Percentiles rank a stretch among this genome's conserved stretches.
phyloP scores from a whole-genome alignment of 2,329 filamentous ascomycete genomes.

The Coleophoma cylindrospora region DNA sequence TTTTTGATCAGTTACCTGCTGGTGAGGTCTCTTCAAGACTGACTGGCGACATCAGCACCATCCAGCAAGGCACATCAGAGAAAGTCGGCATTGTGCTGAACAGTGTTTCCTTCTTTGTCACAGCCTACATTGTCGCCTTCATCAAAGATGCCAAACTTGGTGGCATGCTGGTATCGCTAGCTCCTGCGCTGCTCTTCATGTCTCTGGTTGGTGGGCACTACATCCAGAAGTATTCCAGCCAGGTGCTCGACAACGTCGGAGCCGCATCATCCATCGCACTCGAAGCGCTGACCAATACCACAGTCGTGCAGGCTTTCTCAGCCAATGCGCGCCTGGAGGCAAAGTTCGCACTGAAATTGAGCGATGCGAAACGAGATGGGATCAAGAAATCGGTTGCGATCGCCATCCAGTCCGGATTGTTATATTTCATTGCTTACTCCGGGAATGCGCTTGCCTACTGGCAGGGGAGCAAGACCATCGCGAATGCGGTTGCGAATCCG shows the following conservation, averaged over 20 bases:
- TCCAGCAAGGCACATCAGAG: slow-evolving; percentile 52
- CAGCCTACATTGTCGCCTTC: slow-evolving; percentile 53
- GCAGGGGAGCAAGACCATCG: slow-evolving; percentile 47
- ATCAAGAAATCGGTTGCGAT: slow-evolving; percentile 43
- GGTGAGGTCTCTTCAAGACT: slow-evolving; percentile 45
- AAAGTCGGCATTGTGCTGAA: slow-evolving; percentile 53
- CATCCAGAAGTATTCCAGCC: slow-evolving; percentile 35
- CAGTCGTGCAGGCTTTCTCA: slow-evolving; percentile 46
- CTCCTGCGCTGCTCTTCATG: slow-evolving; percentile 30
- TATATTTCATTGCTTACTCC: slow-evolving; percentile 52
- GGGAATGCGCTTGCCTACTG: slow-evolving; percentile 54
- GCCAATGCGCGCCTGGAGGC: slow-evolving; percentile 42
- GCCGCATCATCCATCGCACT: slow-evolving; percentile 47
- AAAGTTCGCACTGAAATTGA: slow-evolving; percentile 40
- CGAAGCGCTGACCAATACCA: slow-evolving; percentile 43
- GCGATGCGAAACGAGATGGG: slow-evolving; percentile 34
- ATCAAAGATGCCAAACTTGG: slow-evolving; percentile 50
- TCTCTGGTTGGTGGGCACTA: slow-evolving; percentile 42
- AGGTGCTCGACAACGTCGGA: slow-evolving; percentile 39
- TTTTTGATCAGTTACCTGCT: slow-evolving; percentile 46
- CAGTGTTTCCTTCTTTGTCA: slow-evolving; percentile 50
- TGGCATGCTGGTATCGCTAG: slow-evolving; percentile 46
- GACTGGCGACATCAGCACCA: slow-evolving; percentile 49
- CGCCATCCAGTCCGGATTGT: slow-evolving; percentile 43
- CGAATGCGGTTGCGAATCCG: slow-evolving; percentile 21